Percentiles rank a stretch among this genome's conserved stretches.
Evolutionary conservation across 495 filamentous ascomycete genomes (phyloP).

Genomic region (Staphylotrichum longicolle): DNA sequence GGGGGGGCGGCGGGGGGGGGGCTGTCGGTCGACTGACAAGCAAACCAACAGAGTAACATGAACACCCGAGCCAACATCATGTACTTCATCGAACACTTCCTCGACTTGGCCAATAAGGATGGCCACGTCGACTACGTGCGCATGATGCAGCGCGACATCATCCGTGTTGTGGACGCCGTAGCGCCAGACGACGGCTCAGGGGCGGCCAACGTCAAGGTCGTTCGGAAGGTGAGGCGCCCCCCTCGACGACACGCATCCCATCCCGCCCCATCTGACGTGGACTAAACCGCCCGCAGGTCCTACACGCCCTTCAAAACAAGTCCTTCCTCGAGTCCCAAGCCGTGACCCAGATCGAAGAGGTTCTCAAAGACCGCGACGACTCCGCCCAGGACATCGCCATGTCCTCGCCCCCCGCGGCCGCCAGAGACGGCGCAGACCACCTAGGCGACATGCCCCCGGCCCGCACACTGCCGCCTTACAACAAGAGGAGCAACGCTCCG

Average conservation of each 20-base stretch:
- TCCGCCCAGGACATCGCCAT: conserved; percentile 39
- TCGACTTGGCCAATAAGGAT: conserved; percentile 78
- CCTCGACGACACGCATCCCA: background rate
- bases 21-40: background rate
- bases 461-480: conserved; percentile 31
- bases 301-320: conserved; percentile 66
- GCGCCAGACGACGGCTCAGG: conserved; percentile 85
- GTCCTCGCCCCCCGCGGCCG: conserved; percentile 34
- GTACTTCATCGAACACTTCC: conserved; percentile 96
- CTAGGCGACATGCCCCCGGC: conserved; percentile 29
- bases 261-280: too few relatives aligned
- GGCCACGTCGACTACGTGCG: conserved; percentile 72
- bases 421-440: conserved; percentile 32
- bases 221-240: conserved; percentile 59
- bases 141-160: conserved; percentile 93
- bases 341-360: conserved; percentile 74
- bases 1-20: too few relatives aligned
- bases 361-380: conserved; percentile 69
- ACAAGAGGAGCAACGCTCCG: conserved; percentile 19
- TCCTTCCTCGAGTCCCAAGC: conserved; percentile 63
- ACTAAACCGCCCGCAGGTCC: conserved; percentile 46
- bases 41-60: conserved; percentile 68
- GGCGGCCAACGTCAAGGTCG: conserved; percentile 91
- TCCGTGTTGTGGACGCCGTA: conserved; percentile 82
- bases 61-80: conserved; percentile 98